A percentile compares a stretch with the other conserved stretches of the same genome.
Evolutionary conservation across 1,284 basidiomycete species (phyloP).

Genomic region (Cerrena zonata): DNA sequence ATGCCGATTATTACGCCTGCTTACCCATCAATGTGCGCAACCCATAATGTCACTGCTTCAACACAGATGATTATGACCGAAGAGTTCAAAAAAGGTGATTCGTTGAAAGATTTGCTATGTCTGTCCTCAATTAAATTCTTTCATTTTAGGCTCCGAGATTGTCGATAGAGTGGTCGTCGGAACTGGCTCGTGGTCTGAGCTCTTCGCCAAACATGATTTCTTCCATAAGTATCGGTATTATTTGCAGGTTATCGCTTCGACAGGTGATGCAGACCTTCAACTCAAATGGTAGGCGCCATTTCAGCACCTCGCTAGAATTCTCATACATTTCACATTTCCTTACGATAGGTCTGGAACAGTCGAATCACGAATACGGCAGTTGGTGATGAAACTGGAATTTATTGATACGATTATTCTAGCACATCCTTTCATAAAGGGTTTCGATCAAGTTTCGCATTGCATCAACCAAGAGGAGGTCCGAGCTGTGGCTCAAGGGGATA

Average conservation of each 20-base stretch:
- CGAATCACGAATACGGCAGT: conserved; percentile 91
- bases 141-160: conserved; percentile 72
- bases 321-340: neutral
- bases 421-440: conserved; percentile 93
- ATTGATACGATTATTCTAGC: conserved; percentile 88
- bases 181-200: conserved; percentile 82
- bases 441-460: conserved; percentile 84
- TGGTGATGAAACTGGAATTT: conserved; percentile 96
- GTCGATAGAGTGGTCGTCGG: conserved; percentile 88
- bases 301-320: conserved; percentile 6
- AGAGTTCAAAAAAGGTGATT: conserved; percentile 86
- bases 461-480: conserved; percentile 82
- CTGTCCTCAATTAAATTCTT: too few species aligned
- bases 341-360: conserved; percentile 49
- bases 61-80: conserved; percentile 96
- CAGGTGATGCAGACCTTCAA: conserved; percentile 77
- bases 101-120: neutral
- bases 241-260: conserved; percentile 94
- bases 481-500: conserved; percentile 84
- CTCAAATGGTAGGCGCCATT: conserved; percentile 78
- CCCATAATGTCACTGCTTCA: conserved; percentile 93
- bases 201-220: conserved; percentile 93
- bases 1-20: conserved; percentile 99
- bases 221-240: conserved; percentile 97
- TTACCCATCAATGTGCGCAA: conserved; percentile 99